Conservation (phyloP, 192 early-diverging fungal species). For the Glomus cerebriforme region DNA sequence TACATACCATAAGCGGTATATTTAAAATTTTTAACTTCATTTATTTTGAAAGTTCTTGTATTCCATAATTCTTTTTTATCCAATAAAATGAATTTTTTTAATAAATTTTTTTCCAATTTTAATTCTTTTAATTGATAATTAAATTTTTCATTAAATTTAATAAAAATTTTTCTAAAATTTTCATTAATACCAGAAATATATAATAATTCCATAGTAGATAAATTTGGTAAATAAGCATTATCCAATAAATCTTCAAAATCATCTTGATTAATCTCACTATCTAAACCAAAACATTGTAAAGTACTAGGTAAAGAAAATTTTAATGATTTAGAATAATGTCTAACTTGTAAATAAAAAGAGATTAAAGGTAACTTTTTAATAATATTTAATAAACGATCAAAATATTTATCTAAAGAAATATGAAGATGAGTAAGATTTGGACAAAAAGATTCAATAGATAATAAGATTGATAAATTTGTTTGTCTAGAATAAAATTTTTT, state of each 20-base stretch:
- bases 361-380: not conserved
- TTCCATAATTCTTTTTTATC: not conserved
- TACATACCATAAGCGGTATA: too few relatives aligned
- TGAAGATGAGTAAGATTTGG: not conserved
- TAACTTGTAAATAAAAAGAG: not conserved
- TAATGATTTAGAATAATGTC: not conserved
- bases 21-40: not conserved
- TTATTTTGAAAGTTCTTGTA: not conserved
- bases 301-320: not conserved
- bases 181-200: not conserved
- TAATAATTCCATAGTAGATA: not conserved
- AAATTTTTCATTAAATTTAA: not conserved
- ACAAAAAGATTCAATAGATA: not conserved
- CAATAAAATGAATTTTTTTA: not conserved
- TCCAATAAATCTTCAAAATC: not conserved
- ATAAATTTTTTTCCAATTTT: not conserved
- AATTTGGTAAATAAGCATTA: not conserved
- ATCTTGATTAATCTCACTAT: not conserved
- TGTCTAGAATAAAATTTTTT: not conserved
- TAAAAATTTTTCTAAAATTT: not conserved
- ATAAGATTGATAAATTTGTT: not conserved
- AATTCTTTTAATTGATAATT: not conserved
- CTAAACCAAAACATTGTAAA: not conserved
- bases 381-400: not conserved
- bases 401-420: not conserved